phyloP scores from a whole-genome alignment of 305 asterid species.

The Fraxinus greggii region DNA sequence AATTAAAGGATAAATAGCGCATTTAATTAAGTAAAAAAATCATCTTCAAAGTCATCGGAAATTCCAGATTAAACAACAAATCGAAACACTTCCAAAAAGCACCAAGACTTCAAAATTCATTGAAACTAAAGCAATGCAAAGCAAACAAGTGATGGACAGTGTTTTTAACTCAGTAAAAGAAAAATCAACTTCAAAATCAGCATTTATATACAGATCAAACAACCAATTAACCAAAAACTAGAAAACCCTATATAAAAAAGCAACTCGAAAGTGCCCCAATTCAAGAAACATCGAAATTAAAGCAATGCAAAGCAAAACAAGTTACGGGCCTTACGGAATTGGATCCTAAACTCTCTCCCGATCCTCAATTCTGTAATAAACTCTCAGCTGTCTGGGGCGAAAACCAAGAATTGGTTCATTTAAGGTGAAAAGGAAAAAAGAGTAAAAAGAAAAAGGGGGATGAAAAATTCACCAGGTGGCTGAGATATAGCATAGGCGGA shows the following conservation, averaged over 20 bases:
- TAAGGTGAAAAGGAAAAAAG: not conserved
- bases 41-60: not conserved
- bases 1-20: not conserved
- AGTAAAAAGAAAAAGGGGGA: constrained; percentile 19
- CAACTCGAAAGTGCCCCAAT: constrained; percentile 17
- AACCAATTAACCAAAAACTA: not conserved
- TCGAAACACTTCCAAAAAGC: not conserved
- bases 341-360: constrained; percentile 23
- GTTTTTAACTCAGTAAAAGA: not conserved
- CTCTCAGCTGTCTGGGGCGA: constrained; percentile 16
- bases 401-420: constrained; percentile 6
- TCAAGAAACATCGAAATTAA: constrained; percentile 2
- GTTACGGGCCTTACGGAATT: constrained; percentile 32
- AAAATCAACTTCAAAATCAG: constrained; percentile 17
- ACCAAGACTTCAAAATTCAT: constrained; percentile 49
- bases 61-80: not conserved
- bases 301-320: constrained; percentile 12
- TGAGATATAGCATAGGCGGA: constrained; percentile 39
- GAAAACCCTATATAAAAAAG: constrained; percentile 25
- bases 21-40: not conserved
- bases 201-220: not conserved
- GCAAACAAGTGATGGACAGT: not conserved
- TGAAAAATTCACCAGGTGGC: constrained; percentile 44
- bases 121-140: not conserved
- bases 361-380: not conserved